Percentiles rank a stretch among this genome's conserved stretches.
These are phyloP conservation scores for Agaricales sp. DNA, from an alignment of 1,284 basidiomycete genomes.

Conservation along the genomic window DNA sequence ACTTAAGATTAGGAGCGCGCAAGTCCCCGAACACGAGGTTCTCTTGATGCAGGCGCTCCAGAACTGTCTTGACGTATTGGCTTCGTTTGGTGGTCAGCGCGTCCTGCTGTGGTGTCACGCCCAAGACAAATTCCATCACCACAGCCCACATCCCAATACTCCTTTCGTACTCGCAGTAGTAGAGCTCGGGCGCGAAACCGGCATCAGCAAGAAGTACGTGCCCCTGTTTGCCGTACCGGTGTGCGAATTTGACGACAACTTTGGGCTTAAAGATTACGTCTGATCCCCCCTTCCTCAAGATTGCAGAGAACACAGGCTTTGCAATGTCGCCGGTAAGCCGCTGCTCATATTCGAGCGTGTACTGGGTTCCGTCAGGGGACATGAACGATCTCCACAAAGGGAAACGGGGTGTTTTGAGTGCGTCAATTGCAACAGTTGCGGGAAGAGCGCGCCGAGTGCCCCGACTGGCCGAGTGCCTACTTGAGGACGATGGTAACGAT, in stretches of 20 bases:
- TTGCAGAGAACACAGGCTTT: too few species aligned
- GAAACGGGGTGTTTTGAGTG: not conserved
- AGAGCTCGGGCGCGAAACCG: conserved; percentile 8
- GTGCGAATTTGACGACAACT: conserved; percentile 11
- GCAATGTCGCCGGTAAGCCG: not conserved
- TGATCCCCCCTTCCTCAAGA: too few species aligned
- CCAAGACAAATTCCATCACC: conserved; percentile 9
- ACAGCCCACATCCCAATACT: conserved; percentile 7
- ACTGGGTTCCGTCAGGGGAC: too few species aligned
- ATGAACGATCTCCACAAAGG: not conserved
- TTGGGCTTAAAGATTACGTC: too few species aligned
- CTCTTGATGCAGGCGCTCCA: not conserved
- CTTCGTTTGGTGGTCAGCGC: not conserved
- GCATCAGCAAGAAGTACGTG: conserved; percentile 7
- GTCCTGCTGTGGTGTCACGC: conserved; percentile 3
- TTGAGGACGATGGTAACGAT: too few species aligned
- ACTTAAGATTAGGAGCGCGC: too few species aligned
- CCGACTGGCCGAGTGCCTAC: too few species aligned
- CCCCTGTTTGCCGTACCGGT: conserved; percentile 7
- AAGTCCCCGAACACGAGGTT: conserved; percentile 6
- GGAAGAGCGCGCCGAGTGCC: too few species aligned
- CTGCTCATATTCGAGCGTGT: not conserved
- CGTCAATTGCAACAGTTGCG: too few species aligned
- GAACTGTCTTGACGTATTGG: not conserved
- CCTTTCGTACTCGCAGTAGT: conserved; percentile 4